Base-by-base conservation (phyloP, 2,329 filamentous ascomycete genomes). In the Sporothrix variecibatus region DNA sequence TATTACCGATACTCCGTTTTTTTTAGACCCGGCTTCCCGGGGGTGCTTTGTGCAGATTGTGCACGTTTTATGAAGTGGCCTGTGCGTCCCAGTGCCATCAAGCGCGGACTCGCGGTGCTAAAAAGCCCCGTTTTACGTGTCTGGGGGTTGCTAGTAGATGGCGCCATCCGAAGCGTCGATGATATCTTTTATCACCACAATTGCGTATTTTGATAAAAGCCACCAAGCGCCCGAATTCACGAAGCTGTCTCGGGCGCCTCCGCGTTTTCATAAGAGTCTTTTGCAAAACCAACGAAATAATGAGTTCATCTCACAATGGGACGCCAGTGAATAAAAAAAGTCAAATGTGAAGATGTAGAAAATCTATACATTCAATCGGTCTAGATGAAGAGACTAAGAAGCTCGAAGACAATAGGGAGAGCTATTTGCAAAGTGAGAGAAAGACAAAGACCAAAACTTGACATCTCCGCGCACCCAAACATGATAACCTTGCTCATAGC, bases 181-280 rank as follows among this genome's bases (percentile, higher is more conserved):
- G 65, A 51, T 68, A 68, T 67, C 65, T 68, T 67, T 67, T 68
- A 34, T 43, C 43, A 51, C 26, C 20, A 51, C 38, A 8, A 51
- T 68, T 49, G 43, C 65, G 43, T 46, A 20, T 49, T 31, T 51
- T 68, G 38, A 46, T 67, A 28, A 65, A 65, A 7, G 20, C 60
- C 34, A 40, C 38, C 2, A 20, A 20, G 62, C 34, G 15, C 20
- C n/a, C 38, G 20, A 28, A 46, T 17, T 26, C 12, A n/a, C 2
- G 23, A 23, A 15, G 20, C 17, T 38, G 51, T 26, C n/a, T 26
- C 51, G 51, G 51, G 51, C n/a, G 51, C n/a, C 51, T 26, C 51
- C 51, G 58, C 17, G 3, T 31, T 6, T 15, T 31, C 2, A 26
- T 3, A 56, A 8, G 51, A 3, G 43, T 26, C 8, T 5, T 11